Base-by-base conservation (phyloP, 2,329 filamentous ascomycete species). In the Pestalotiopsis sp. region DNA sequence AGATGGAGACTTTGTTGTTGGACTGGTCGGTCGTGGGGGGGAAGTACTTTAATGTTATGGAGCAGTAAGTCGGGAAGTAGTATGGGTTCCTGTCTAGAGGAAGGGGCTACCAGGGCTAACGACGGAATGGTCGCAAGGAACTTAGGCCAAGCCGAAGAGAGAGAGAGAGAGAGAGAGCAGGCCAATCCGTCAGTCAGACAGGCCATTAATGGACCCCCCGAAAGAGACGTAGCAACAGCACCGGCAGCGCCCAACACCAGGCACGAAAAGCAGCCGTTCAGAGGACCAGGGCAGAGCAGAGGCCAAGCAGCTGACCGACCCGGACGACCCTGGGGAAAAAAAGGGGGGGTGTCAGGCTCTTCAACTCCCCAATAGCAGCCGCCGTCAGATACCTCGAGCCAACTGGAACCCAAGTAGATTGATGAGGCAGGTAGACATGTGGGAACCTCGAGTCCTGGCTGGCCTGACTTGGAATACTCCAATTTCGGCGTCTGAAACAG, bases 341-440 rank as follows among this genome's bases (percentile, higher is more conserved):
- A 52, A 52, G 45, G 67, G 73, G 71, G 71, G 70, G 73, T 70
- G 70, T 72, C 71, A 73, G 70, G 70, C 71, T 72, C 31, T 45
- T 23, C 41, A 52, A 49, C 56, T 66, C n/a, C 20, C n/a, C 45
- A 17, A 27, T 27, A 66, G 39, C 25, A 64, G 61, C 39, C 17
- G 61, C 20, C 14, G 38, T 20, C n/a, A 59, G 57, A 23, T 52
- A 52, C 45, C 45, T 52, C 17, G n/a, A 52, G 20, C 45, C 45
- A 52, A n/a, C 45, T n/a, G 45, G 17, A 52, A 52, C 14, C 20
- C 14, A 9, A 52, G 59, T 36, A 36, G 25, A 20, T 62, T 62
- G 27, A 36, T 27, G 14, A 20, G 25, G 31, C n/a, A 17, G 17
- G 20, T 36, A 64, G 64, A 17, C 52, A 60, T 66, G 64, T 66